These are phyloP conservation scores for Atkinsonella hypoxylon DNA, from an alignment of 2,329 filamentous ascomycete species.

Conservation along the genomic window DNA sequence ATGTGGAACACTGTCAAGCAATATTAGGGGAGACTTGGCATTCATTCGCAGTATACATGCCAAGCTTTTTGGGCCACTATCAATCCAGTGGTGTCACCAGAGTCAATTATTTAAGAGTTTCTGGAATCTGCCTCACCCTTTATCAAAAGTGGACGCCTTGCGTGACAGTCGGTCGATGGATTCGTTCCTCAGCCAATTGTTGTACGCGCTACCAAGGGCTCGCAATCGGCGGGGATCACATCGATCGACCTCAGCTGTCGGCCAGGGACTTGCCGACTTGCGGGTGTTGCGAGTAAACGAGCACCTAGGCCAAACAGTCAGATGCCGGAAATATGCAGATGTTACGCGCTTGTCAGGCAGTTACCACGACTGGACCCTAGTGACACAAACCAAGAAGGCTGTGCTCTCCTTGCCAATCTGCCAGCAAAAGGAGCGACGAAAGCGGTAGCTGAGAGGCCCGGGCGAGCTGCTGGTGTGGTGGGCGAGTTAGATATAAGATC, in stretches of 20 bases:
- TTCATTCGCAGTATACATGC: constrained; percentile 9
- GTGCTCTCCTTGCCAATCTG: not conserved
- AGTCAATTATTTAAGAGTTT: not conserved
- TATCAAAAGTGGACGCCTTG: not conserved
- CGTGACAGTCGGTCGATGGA: not conserved
- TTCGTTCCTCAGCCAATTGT: not conserved
- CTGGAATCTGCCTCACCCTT: not conserved
- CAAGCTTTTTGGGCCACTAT: not conserved
- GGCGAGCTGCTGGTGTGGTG: too few species aligned
- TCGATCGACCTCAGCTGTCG: not conserved
- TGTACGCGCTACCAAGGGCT: not conserved
- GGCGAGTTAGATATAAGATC: not conserved
- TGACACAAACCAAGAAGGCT: not conserved
- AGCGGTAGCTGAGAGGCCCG: not conserved
- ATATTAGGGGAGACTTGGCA: constrained; percentile 9
- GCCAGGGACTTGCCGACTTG: not conserved
- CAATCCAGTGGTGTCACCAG: not conserved
- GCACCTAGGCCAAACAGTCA: not conserved
- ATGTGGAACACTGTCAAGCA: not conserved
- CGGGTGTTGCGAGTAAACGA: not conserved
- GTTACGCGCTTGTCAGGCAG: not conserved
- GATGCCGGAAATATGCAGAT: not conserved
- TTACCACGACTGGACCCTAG: not conserved
- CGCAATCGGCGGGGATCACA: not conserved
- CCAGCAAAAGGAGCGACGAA: not conserved